Base-by-base conservation (phyloP, 768 basidiomycete species). In the Panus rudis region DNA sequence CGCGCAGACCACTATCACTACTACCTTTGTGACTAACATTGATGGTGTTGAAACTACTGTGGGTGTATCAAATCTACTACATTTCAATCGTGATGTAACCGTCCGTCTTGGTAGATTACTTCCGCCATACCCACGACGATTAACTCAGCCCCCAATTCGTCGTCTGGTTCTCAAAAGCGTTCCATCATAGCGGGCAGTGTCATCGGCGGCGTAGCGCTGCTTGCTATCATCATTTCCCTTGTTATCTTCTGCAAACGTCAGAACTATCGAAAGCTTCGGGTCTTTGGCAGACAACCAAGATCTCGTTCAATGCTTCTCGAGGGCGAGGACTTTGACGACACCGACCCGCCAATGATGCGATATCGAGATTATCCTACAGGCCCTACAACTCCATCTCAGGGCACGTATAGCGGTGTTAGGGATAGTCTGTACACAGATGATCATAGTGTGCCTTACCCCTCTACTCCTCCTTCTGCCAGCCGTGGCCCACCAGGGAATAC, bases 121-220 rank as follows among this genome's bases (percentile, higher is more conserved):
- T 50, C 54, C 4, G 19, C 57, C 4, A 50, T 63, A 26, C 49
- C 60, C 23, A 55, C 60, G 2, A 49, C 51, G 3, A 30, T 50
- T 4, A 35, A 52, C 12, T 34, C 28, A 13, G 21, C 19, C 4
- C 19, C 34, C 16, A 26, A 31, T 19, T 20, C 43, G 28, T 35
- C 41, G 13, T 49, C 48, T 23, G 37, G 43, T 23, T 46, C 47
- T 5, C 49, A 47, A 4, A 49, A 50, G 32, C 50, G 51, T 17
- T 54, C 51, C 39, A 58, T 63, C 17, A 58, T 65, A 34, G 58
- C 52, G 3, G 64, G 64, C 32, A 57, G 57, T 23, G 49, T 55
- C 19, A 56, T 54, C 25, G 63, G 57, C 21, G 63, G 61, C 2
- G 50, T 45, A 4, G 55, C 52, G 2, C 40, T 62, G 26, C 30